Evolutionary conservation across 2,329 filamentous ascomycete genomes (phyloP).

Genomic region (Aureobasidium sp.): DNA sequence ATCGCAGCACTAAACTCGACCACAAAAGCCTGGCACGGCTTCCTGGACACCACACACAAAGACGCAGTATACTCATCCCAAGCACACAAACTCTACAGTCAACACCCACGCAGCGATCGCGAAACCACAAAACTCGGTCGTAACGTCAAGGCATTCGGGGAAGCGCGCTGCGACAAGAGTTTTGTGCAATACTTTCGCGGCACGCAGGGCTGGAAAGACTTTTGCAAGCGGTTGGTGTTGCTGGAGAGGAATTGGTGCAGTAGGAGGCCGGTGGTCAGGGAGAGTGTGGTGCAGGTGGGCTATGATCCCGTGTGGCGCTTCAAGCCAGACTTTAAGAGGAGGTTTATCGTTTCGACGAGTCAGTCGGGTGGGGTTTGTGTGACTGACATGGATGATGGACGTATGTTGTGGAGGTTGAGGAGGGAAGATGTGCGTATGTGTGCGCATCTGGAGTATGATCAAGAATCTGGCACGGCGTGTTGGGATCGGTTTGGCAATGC

Average conservation of each 20-base stretch:
- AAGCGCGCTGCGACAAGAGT: constrained; percentile 10
- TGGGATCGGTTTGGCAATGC: constrained; percentile 41
- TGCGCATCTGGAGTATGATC: constrained; percentile 40
- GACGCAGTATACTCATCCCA: constrained; percentile 34
- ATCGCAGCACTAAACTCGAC: constrained; percentile 32
- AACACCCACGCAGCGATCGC: neutral
- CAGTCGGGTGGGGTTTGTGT: constrained; percentile 41
- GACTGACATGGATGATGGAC: constrained; percentile 41
- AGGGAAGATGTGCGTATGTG: constrained; percentile 34
- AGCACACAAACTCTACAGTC: constrained; percentile 26
- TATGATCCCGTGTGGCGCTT: constrained; percentile 41
- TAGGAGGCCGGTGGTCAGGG: constrained; percentile 29
- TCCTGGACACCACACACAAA: constrained; percentile 38
- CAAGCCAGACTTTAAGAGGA: constrained; percentile 40
- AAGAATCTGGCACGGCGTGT: constrained; percentile 38
- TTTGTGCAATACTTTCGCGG: constrained; percentile 32
- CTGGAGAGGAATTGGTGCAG: constrained; percentile 35
- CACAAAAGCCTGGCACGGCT: constrained; percentile 35
- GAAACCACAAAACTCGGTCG: constrained; percentile 20
- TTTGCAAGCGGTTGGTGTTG: constrained; percentile 37
- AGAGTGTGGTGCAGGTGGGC: constrained; percentile 37
- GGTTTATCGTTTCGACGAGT: constrained; percentile 40
- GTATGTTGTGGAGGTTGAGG: constrained; percentile 32
- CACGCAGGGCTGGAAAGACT: constrained; percentile 37
- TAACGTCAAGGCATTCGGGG: constrained; percentile 28